phyloP scores from a whole-genome alignment of 805 yeast genomes.

The Hanseniaspora lachancei region DNA sequence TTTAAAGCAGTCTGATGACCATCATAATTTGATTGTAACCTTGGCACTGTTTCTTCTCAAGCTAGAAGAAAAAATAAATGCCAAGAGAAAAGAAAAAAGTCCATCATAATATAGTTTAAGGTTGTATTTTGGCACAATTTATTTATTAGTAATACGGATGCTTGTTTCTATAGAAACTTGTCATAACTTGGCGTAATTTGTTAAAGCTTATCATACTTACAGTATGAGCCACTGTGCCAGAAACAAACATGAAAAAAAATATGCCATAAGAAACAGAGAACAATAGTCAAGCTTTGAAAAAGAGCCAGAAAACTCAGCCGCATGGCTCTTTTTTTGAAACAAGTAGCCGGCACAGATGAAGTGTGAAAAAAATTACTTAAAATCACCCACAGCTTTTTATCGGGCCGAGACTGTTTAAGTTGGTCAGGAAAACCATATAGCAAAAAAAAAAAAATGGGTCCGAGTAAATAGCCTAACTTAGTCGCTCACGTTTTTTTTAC shows the following conservation, averaged over 20 bases:
- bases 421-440: too few species aligned
- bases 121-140: background rate
- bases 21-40: background rate
- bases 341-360: too few species aligned
- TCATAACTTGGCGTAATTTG: background rate
- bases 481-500: too few species aligned
- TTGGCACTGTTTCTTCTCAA: background rate
- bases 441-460: too few species aligned
- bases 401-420: too few species aligned
- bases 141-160: too few species aligned
- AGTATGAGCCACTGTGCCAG: background rate
- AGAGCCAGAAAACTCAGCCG: constrained; percentile 9
- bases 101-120: too few species aligned
- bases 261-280: background rate
- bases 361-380: too few species aligned
- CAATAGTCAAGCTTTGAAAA: background rate
- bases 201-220: background rate
- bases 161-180: too few species aligned
- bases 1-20: background rate
- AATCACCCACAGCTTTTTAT: background rate
- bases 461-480: too few species aligned
- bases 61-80: background rate
- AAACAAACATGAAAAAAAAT: background rate
- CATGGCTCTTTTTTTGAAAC: constrained; percentile 4
- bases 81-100: background rate